Evolutionary conservation across 192 early-diverging fungal species (phyloP), one percentile per base, ranked within the genome.

Genomic region (Kappamyces sp.): DNA sequence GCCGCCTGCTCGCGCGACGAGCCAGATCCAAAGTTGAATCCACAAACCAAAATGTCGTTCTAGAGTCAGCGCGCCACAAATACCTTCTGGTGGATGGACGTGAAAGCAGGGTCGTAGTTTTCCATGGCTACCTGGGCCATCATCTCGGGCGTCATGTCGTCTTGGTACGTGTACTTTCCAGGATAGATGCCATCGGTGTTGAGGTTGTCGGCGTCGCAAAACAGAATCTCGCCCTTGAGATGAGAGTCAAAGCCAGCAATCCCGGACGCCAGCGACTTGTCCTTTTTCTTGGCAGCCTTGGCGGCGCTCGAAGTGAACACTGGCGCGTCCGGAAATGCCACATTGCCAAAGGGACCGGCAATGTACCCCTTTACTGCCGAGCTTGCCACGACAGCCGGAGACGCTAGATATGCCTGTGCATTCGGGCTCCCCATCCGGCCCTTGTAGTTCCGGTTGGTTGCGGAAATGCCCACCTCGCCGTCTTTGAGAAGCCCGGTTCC

Each of bases 171-270:
- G 76, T 97, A 99, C 66, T 94, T 95, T 42, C 96, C 95, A 3
- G 96, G 91, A 64, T 99, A 99, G 55, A 97, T 97, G 38, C 90
- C 96, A 74, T 99, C 96, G 5, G 96, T 99, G 76, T 97, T 97
- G 54, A 99, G 78, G 71, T 99, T 99, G 77, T 99, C 94, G 4
- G 84, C 83, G 12, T 86, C 86, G 60, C 88, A 87, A 68, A 93
- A 97, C 23, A 99, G 40, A 5, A 99, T 65, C 58, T 93, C 90
- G 50, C 94, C 96, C 15, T 65, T 68, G 50, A 94, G 83, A 15
- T 69, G 67, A 2, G 76, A 61, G 1, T 87, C 85, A 69, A 99
- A 99, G 12, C 89, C 90, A 35, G 70, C 69, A 35, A 91, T 74
- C 70, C 23, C 48, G 3, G 58, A 15, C n/a, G 10, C 46, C 31